Base-by-base conservation (phyloP, 345 rosid species). In the Dovyalis caffra region DNA sequence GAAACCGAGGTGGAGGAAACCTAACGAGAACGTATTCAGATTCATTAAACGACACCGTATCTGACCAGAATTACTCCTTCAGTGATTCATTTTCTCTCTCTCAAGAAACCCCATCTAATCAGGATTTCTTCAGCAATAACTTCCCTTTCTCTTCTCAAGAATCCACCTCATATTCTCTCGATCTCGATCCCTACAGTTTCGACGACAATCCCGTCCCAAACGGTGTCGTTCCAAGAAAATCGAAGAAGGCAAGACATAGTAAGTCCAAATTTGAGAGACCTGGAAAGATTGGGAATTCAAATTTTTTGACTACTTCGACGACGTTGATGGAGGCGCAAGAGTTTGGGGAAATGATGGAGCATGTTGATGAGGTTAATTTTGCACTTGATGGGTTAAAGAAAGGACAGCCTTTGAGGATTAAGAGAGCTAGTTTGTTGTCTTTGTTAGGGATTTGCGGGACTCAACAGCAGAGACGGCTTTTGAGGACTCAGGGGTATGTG, bases 341-440 rank as follows among this genome's bases (percentile, higher is more conserved):
- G 83, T 92, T 85, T 20, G 99, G 99, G 28, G 99, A 93, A 87
- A 89, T 93, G 91, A 93, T 96, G 99, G 99, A 96, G 85, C 92
- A 91, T 73, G 92, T 90, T 21, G 99, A 96, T 57, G 99, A 96
- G 88, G 97, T 93, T 68, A 88, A 96, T 82, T 96, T 93, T 65
- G 95, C 98, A 37, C 88, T 96, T 66, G 99, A 93, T 78, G 99
- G 99, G 81, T 77, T 96, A 68, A 84, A 79, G 87, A 88, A 85
- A 47, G 97, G 95, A 8, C 93, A 91, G 70, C 98, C 91, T 53
- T 61, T 85, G 66, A 87, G 97, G 88, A 90, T 92, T 78, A 76
- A 92, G 85, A 85, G 98, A 53, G 95, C 97, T 14, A 93, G 99
- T 47, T 66, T 96, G 75, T 64, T 85, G 63, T 96, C 99, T 70